Evolutionary conservation across 805 yeast species (phyloP).

Genomic region (Candida lessepsii): DNA sequence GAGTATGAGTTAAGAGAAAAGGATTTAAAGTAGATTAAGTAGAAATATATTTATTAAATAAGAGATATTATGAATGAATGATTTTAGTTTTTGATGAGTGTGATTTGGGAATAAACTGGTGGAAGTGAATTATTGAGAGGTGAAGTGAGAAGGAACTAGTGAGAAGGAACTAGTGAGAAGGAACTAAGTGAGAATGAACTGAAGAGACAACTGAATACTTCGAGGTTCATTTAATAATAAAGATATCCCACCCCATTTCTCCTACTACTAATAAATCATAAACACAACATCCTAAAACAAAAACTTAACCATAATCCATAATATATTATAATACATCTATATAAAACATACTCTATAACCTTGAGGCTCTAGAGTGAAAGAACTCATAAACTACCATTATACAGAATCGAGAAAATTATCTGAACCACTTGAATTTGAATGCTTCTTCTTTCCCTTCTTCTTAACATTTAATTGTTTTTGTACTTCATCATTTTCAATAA

Average conservation of each 20-base stretch:
- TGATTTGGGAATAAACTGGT: too few relatives aligned
- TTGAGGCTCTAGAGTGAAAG: neutral
- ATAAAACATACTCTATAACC: neutral
- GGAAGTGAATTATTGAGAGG: too few relatives aligned
- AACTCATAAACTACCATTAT: constrained; percentile 1
- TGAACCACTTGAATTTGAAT: neutral
- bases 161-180: too few relatives aligned
- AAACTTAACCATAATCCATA: neutral
- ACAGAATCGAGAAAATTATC: constrained; percentile 1
- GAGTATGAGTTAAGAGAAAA: constrained; percentile 44
- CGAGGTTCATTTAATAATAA: too few relatives aligned
- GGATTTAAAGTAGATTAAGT: constrained; percentile 30
- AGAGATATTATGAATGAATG: neutral
- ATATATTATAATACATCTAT: constrained; percentile 2
- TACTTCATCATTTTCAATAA: constrained; percentile 9
- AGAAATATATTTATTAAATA: constrained; percentile 2
- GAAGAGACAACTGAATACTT: too few relatives aligned
- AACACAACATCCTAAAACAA: too few relatives aligned
- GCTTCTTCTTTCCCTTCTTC: neutral
- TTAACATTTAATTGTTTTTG: neutral
- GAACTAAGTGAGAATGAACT: too few relatives aligned
- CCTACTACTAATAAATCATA: too few relatives aligned
- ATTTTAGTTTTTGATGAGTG: too few relatives aligned
- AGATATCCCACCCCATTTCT: too few relatives aligned
- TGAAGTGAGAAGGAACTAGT: too few relatives aligned